Base-by-base conservation (phyloP, 2,329 filamentous ascomycete genomes). In the Lachnellula cervina region DNA sequence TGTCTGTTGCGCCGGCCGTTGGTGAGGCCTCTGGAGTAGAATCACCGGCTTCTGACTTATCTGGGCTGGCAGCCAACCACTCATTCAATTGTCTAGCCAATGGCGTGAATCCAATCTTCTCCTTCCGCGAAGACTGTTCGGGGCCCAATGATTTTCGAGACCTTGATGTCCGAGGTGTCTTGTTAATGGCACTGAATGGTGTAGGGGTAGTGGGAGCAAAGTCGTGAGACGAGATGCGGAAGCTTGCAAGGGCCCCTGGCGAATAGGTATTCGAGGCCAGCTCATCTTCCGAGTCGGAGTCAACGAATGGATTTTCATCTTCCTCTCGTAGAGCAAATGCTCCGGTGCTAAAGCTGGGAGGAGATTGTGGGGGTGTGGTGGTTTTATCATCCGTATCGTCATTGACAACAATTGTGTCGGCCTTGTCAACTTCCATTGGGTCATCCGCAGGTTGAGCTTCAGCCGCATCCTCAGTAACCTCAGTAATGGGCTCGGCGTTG, bases 41-140 rank as follows among this genome's bases (percentile, higher is more conserved):
- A 4, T 23, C 32, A 6, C 51, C 54, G 11, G 43, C 42, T n/a
- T 63, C 59, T n/a, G 64, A 67, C 59, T 80, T 78, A 5, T 69
- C 65, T 2, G 83, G 82, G 60, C 81, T 87, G 23, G 76, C 76
- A 1, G 85, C 76, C 60, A 79, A 78, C 87, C 87, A 90, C 23
- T 78, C 76, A 56, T 74, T 78, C 4, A 89, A 72, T 63, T 86
- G 80, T 38, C 79, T 74, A 4, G 82, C 82, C 38, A 90, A 72
- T 23, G 84, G 82, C 1, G 84, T 87, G 59, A 88, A 86, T 2
- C 83, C 83, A 51, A 81, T 67, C 17, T 73, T 72, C 16, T 59
- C 58, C 42, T 44, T 55, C 11, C 40, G 49, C 7, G 56, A 9
- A 5, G 54, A 57, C 49, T 28, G 57, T 54, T 54, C 51, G 34